A percentile compares a stretch with the other conserved stretches of the same genome.
Conservation (phyloP, 192 early-diverging fungal genomes). For the Diversispora eburnea region DNA sequence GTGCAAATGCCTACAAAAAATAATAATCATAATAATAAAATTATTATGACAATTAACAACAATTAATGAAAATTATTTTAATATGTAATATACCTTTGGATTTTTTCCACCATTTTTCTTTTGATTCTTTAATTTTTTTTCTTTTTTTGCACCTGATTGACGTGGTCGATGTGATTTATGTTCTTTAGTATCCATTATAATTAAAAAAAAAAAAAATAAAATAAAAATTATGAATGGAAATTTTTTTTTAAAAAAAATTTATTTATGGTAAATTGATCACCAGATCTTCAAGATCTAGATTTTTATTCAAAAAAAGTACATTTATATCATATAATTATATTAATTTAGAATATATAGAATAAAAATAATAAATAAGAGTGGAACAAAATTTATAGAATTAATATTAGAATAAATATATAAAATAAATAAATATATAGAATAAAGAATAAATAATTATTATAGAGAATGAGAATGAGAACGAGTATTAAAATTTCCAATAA, state of each 20-base stretch:
- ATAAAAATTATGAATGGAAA: not conserved
- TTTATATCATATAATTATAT: too few relatives aligned
- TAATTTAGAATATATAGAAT: too few relatives aligned
- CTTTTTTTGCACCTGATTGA: slow-evolving; percentile 82
- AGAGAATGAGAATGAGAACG: too few relatives aligned
- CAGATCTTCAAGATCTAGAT: not conserved
- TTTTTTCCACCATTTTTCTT: slow-evolving; percentile 77
- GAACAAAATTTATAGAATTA: too few relatives aligned
- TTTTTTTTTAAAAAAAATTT: not conserved
- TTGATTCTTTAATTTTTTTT: slow-evolving; percentile 76
- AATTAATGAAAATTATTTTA: too few relatives aligned
- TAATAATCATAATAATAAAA: not conserved
- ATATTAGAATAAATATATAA: too few relatives aligned
- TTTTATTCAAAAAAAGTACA: too few relatives aligned
- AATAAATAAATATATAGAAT: too few relatives aligned
- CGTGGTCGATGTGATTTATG: slow-evolving; percentile 83
- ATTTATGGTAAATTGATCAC: not conserved
- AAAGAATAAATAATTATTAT: too few relatives aligned
- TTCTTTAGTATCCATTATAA: slow-evolving; percentile 56
- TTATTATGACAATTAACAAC: slow-evolving; percentile 3
- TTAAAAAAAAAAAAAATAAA: slow-evolving; percentile 4
- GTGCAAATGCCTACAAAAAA: slow-evolving; percentile 61
- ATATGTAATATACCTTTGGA: slow-evolving; percentile 77
- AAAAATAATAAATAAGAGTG: too few relatives aligned
- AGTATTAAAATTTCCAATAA: too few relatives aligned